Percentiles rank a stretch among this genome's conserved stretches.
Conservation (phyloP, 2,329 filamentous ascomycete species). For the Alternaria dauci region DNA sequence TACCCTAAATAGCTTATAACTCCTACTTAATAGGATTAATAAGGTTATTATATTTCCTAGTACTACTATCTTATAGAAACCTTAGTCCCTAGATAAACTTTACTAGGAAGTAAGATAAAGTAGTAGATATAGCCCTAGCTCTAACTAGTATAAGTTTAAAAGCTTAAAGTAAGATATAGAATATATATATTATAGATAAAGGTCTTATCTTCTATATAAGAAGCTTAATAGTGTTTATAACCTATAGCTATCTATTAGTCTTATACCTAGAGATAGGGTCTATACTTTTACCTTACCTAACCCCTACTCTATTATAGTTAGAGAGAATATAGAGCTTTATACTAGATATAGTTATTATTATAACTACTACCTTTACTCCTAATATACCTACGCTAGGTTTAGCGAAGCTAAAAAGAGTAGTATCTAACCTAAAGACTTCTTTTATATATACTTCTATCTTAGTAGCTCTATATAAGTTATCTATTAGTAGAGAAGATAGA, state of each 20-base stretch:
- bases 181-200: constrained; percentile 21
- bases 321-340: constrained; percentile 23
- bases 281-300: constrained; percentile 12
- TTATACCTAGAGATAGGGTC: neutral
- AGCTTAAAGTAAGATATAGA: neutral
- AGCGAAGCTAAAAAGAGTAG: constrained; percentile 15
- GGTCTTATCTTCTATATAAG: constrained; percentile 13
- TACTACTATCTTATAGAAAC: constrained; percentile 19
- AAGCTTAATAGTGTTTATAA: constrained; percentile 20
- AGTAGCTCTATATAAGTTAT: constrained; percentile 36
- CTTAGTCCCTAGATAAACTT: constrained; percentile 24
- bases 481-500: constrained; percentile 16
- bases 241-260: constrained; percentile 11
- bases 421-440: constrained; percentile 15
- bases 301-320: constrained; percentile 23
- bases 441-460: constrained; percentile 47
- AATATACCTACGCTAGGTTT: constrained; percentile 2
- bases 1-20: constrained; percentile 21
- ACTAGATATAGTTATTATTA: constrained; percentile 17
- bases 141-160: constrained; percentile 8
- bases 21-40: constrained; percentile 21
- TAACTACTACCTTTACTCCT: constrained; percentile 22
- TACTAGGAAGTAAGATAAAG: constrained; percentile 22
- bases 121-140: constrained; percentile 21
- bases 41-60: constrained; percentile 21